A percentile compares a stretch with the other conserved stretches of the same genome.
Conservation (phyloP, 495 filamentous ascomycete genomes). For the Xanthoparmelia taractica region DNA sequence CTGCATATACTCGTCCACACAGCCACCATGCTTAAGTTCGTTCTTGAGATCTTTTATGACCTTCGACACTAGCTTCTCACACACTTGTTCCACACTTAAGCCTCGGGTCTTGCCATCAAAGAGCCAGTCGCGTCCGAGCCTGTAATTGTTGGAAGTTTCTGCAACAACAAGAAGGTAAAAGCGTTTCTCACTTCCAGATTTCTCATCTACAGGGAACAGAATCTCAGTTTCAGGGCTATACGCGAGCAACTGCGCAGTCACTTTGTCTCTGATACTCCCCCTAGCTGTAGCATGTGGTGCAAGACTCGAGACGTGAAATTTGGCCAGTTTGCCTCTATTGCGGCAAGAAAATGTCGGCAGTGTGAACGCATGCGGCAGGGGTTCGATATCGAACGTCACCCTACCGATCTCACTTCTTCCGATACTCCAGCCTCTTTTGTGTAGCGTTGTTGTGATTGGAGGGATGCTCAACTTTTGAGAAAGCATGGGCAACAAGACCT, state of each 20-base stretch:
- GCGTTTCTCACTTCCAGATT: slow-evolving; percentile 51
- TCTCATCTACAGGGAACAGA: slow-evolving; percentile 46
- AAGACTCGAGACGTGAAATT: slow-evolving; percentile 55
- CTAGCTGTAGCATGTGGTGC: slow-evolving; percentile 33
- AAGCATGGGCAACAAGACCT: slow-evolving; percentile 69
- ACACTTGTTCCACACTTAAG: slow-evolving; percentile 1
- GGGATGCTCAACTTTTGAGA: slow-evolving; percentile 50
- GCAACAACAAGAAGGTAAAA: slow-evolving; percentile 70
- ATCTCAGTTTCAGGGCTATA: slow-evolving; percentile 41
- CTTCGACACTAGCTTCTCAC: slow-evolving; percentile 32
- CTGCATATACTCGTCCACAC: slow-evolving; percentile 63
- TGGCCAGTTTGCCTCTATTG: slow-evolving; percentile 43
- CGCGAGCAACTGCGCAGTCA: slow-evolving; percentile 15
- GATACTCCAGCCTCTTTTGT: slow-evolving; percentile 58
- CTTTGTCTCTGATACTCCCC: slow-evolving; percentile 12
- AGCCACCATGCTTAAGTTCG: slow-evolving; percentile 48
- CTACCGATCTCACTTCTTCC: slow-evolving; percentile 50
- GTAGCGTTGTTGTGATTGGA: slow-evolving; percentile 45
- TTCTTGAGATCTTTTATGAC: slow-evolving; percentile 51
- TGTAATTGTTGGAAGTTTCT: slow-evolving; percentile 50
- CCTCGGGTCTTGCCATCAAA: slow-evolving; percentile 37
- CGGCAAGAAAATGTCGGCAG: slow-evolving; percentile 42
- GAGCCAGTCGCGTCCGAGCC: slow-evolving; percentile 61
- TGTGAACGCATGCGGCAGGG: slow-evolving; percentile 37
- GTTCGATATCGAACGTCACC: slow-evolving; percentile 51